A percentile compares a stretch with the other conserved stretches of the same genome.
Conservation (phyloP, 73 alveolate genomes). For the Halteria grandinella region DNA sequence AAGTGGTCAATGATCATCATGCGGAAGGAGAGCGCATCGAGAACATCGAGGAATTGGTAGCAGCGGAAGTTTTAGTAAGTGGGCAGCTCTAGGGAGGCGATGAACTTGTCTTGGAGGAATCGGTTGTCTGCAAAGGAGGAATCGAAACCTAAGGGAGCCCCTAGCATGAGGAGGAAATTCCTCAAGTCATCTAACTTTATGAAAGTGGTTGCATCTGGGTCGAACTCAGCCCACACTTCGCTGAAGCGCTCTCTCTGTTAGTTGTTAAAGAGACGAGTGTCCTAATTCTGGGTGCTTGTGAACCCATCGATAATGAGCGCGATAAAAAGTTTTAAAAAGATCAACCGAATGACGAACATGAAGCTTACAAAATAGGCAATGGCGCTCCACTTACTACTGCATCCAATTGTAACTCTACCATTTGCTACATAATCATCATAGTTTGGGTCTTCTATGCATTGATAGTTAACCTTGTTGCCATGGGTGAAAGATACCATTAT, state of each 20-base stretch:
- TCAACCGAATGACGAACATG: constrained; percentile 60
- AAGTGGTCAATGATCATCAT: constrained; percentile 25
- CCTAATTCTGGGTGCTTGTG: constrained; percentile 36
- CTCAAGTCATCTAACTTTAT: neutral
- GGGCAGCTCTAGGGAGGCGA: constrained; percentile 36
- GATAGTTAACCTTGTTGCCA: neutral
- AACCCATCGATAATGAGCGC: constrained; percentile 76
- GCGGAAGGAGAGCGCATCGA: constrained; percentile 39
- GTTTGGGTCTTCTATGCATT: constrained; percentile 44
- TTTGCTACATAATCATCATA: constrained; percentile 11
- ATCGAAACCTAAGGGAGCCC: constrained; percentile 59
- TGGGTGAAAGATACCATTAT: constrained; percentile 32
- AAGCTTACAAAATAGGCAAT: constrained; percentile 47
- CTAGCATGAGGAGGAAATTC: constrained; percentile 9
- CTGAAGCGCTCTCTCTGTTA: constrained; percentile 29
- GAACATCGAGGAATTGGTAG: constrained; percentile 37
- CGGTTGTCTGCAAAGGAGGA: neutral
- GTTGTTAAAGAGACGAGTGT: constrained; percentile 14
- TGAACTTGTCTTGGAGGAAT: constrained; percentile 15
- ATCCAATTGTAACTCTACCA: constrained; percentile 19
- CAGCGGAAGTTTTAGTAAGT: constrained; percentile 36
- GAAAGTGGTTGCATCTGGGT: constrained; percentile 58
- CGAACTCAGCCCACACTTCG: constrained; percentile 55
- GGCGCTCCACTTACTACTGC: constrained; percentile 40
- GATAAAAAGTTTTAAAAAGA: constrained; percentile 74